phyloP scores from a whole-genome alignment of 2,329 filamentous ascomycete species.

The Aureobasidium pullulans region DNA sequence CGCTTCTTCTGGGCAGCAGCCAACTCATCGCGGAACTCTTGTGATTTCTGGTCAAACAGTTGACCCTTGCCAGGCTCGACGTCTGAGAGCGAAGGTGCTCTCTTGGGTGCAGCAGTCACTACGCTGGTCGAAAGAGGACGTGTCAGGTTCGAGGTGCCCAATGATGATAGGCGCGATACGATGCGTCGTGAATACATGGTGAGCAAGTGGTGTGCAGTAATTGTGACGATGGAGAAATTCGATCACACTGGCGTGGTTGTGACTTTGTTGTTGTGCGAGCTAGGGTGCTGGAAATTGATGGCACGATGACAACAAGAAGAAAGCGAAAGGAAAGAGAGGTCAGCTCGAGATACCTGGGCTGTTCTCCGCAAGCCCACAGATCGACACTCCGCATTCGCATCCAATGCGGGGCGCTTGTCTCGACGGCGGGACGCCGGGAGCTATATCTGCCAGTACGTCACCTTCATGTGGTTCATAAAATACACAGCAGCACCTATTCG shows the following conservation, averaged over 20 bases:
- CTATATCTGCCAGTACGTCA: background rate
- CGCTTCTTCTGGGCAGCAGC: conserved; percentile 67
- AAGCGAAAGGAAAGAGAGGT: background rate
- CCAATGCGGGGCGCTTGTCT: background rate
- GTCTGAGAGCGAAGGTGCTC: conserved; percentile 74
- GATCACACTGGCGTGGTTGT: background rate
- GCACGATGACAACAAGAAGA: background rate
- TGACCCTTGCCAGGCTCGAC: conserved; percentile 66
- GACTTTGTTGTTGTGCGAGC: background rate
- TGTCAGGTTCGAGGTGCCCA: conserved; percentile 13
- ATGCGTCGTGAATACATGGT: conserved; percentile 21
- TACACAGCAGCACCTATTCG: background rate
- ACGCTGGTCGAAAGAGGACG: conserved; percentile 11
- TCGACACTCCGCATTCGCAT: too few species aligned
- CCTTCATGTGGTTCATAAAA: background rate
- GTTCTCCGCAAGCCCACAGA: background rate
- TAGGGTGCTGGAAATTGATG: background rate
- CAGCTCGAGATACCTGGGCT: background rate
- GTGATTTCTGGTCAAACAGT: conserved; percentile 75
- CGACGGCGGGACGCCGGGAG: background rate
- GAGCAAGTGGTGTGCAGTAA: background rate
- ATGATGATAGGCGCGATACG: conserved; percentile 17
- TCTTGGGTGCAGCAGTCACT: conserved; percentile 13
- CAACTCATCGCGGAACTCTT: conserved; percentile 76
- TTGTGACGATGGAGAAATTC: background rate